Evolutionary conservation across 2,329 filamentous ascomycete species (phyloP).

Genomic region (Pseudogymnoascus sp.): DNA sequence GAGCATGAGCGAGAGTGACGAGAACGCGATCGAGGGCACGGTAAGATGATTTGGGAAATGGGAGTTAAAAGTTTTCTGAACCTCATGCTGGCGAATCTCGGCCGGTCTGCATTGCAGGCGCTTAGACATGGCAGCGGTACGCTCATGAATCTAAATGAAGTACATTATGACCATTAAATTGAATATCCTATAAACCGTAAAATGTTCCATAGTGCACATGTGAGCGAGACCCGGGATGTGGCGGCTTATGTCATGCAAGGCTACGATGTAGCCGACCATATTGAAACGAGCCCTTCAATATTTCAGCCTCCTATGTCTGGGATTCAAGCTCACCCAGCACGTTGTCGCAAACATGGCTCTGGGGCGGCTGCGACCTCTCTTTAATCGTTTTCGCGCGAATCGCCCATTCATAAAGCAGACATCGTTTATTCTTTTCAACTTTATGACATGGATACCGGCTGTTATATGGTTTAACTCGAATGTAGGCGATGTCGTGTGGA

Average conservation of each 20-base stretch:
- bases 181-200: constrained; percentile 7
- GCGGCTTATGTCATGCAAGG: constrained; percentile 11
- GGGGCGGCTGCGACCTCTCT: constrained; percentile 18
- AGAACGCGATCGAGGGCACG: constrained; percentile 58
- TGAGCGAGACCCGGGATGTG: not conserved
- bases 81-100: constrained; percentile 9
- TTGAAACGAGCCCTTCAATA: constrained; percentile 1
- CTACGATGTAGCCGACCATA: constrained; percentile 4
- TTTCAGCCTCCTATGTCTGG: not conserved
- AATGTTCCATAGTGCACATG: not conserved
- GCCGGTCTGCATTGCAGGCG: constrained; percentile 13
- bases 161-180: constrained; percentile 11
- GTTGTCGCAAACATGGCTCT: not conserved
- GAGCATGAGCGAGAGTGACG: constrained; percentile 90
- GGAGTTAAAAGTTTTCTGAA: constrained; percentile 13
- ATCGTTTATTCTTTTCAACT: constrained; percentile 40
- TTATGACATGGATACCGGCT: constrained; percentile 54
- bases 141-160: constrained; percentile 9
- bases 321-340: not conserved
- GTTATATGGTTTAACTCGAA: constrained; percentile 53
- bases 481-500: constrained; percentile 48
- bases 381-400: constrained; percentile 12
- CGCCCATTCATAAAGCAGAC: constrained; percentile 25
- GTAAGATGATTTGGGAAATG: constrained; percentile 23
- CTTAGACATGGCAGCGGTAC: constrained; percentile 11